phyloP scores from a whole-genome alignment of 306 rosid species.

The Inga oerstediana region DNA sequence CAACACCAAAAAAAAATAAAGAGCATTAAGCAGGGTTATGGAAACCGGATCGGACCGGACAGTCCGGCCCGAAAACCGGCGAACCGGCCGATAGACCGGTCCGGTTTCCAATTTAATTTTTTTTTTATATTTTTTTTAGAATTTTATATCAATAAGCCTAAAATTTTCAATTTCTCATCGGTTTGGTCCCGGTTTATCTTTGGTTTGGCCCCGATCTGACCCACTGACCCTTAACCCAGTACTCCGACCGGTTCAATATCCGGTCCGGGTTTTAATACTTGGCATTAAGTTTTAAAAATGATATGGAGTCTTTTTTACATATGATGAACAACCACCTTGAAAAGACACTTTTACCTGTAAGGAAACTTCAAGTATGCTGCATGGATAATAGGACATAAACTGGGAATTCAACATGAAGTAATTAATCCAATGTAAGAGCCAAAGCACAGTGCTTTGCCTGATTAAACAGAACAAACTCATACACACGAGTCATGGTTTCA shows the following conservation, averaged over 20 bases:
- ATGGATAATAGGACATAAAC: slow-evolving; percentile 44
- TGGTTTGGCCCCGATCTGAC: too few relatives aligned
- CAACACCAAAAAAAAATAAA: slow-evolving; percentile 41
- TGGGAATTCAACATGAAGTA: slow-evolving; percentile 50
- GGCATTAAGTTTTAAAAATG: slow-evolving; percentile 64
- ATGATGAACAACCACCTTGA: slow-evolving; percentile 37
- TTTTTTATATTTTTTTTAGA: too few relatives aligned
- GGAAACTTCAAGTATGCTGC: slow-evolving; percentile 50
- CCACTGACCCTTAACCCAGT: too few relatives aligned
- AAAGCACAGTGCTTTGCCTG: slow-evolving; percentile 74
- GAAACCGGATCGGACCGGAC: too few relatives aligned
- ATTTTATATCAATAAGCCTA: too few relatives aligned
- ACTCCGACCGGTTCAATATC: too few relatives aligned
- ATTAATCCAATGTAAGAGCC: slow-evolving; percentile 68
- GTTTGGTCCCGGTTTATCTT: too few relatives aligned
- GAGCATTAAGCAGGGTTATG: neutral
- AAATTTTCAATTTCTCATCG: too few relatives aligned
- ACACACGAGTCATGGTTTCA: slow-evolving; percentile 81
- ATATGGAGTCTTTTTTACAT: slow-evolving; percentile 46
- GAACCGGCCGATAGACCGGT: too few relatives aligned
- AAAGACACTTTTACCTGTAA: slow-evolving; percentile 42
- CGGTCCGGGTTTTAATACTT: too few relatives aligned
- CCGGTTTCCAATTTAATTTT: too few relatives aligned
- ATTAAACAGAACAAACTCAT: slow-evolving; percentile 52
- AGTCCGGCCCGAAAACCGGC: too few relatives aligned